A percentile compares a stretch with the other conserved stretches of the same genome.
Conservation (phyloP, 768 basidiomycete species). For the Trichaptum fuscoviolaceum region DNA sequence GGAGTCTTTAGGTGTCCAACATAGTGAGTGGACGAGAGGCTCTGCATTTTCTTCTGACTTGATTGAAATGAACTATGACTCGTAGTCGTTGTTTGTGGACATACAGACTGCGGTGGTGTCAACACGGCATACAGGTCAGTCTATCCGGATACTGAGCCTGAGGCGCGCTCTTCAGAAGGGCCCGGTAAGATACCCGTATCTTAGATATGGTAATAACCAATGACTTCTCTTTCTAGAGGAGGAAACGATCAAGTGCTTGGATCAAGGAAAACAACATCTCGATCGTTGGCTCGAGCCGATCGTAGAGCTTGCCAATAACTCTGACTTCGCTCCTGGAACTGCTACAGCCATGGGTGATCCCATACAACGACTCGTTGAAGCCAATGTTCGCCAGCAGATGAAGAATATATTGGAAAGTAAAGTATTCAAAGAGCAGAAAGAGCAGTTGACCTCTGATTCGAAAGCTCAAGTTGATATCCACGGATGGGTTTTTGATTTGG, state of each 20-base stretch:
- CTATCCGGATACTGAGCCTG: too few relatives aligned
- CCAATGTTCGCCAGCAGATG: slow-evolving; percentile 40
- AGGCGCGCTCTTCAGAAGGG: too few relatives aligned
- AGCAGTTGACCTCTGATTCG: too few relatives aligned
- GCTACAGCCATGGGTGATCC: too few relatives aligned
- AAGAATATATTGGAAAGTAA: slow-evolving; percentile 36
- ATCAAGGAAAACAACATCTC: slow-evolving; percentile 36
- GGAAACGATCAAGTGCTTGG: neutral
- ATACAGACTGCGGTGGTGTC: slow-evolving; percentile 79
- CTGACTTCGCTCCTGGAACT: slow-evolving; percentile 37
- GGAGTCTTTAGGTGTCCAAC: slow-evolving; percentile 61
- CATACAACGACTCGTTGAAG: slow-evolving; percentile 36
- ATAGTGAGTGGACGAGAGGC: slow-evolving; percentile 73
- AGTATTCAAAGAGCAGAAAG: slow-evolving; percentile 31
- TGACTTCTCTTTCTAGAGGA: neutral
- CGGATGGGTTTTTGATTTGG: slow-evolving; percentile 69
- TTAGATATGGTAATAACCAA: too few relatives aligned
- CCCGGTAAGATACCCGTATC: too few relatives aligned
- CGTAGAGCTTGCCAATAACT: slow-evolving; percentile 38
- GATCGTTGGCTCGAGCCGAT: slow-evolving; percentile 71
- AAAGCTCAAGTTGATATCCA: slow-evolving; percentile 55
- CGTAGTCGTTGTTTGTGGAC: slow-evolving; percentile 76
- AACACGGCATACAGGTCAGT: slow-evolving; percentile 31
- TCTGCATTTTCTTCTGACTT: too few relatives aligned
- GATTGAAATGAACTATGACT: too few relatives aligned